Percentiles rank a stretch among this genome's conserved stretches.
Evolutionary conservation across 306 rosid species (phyloP).

Genomic region (Fragaria ananassa): DNA sequence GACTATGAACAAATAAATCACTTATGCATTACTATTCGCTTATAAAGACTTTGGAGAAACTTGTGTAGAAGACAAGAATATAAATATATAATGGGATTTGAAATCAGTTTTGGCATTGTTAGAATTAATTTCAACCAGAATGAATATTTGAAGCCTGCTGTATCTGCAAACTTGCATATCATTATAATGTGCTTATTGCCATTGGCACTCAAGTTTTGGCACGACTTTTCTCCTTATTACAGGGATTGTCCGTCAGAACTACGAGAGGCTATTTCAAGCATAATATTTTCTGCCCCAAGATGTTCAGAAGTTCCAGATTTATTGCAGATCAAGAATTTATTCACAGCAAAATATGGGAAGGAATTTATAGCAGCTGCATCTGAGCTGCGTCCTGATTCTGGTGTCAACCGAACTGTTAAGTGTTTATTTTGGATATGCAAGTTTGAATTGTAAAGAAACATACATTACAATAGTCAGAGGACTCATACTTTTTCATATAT

Average conservation of each 20-base stretch:
- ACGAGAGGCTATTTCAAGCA: constrained; percentile 90
- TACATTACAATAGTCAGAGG: neutral
- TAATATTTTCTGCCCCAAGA: constrained; percentile 94
- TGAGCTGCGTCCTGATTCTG: constrained; percentile 98
- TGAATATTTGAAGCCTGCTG: constrained; percentile 4
- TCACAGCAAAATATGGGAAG: constrained; percentile 87
- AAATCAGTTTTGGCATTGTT: neutral
- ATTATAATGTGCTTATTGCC: neutral
- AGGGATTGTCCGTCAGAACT: constrained; percentile 93
- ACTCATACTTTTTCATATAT: constrained; percentile 20
- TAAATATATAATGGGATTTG: neutral
- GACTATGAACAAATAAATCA: constrained; percentile 4
- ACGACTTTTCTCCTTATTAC: constrained; percentile 26
- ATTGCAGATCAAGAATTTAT: constrained; percentile 77
- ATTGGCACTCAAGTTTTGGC: neutral
- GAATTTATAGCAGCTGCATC: constrained; percentile 65
- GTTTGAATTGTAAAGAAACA: constrained; percentile 8
- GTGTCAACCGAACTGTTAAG: constrained; percentile 87
- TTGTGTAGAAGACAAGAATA: neutral
- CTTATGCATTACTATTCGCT: neutral
- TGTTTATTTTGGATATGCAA: constrained; percentile 24
- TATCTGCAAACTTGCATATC: neutral
- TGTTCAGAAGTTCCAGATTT: constrained; percentile 98
- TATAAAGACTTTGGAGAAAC: neutral
- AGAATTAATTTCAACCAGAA: neutral